Conservation (phyloP, 2,329 filamentous ascomycete species). For the Neonectria coccinea region DNA sequence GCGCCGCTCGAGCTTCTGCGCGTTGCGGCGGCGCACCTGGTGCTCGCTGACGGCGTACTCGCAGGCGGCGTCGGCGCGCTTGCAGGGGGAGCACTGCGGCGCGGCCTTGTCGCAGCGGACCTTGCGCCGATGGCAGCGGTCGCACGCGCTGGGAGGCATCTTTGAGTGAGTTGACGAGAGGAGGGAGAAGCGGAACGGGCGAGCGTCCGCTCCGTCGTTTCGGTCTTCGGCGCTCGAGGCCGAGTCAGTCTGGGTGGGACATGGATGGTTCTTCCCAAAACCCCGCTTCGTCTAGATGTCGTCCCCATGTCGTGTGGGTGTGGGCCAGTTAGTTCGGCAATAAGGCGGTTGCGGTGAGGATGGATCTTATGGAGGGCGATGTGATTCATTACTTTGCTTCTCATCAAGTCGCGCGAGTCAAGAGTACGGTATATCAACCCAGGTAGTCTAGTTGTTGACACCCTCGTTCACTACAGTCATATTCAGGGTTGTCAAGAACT, state of each 20-base stretch:
- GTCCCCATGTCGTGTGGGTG: slow-evolving; percentile 11
- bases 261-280: background rate
- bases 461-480: no score
- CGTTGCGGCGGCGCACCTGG: slow-evolving; percentile 46
- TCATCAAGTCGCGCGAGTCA: background rate
- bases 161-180: background rate
- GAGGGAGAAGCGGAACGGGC: background rate
- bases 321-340: slow-evolving; percentile 2
- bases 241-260: slow-evolving; percentile 17
- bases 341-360: background rate
- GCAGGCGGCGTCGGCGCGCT: slow-evolving; percentile 50
- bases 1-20: slow-evolving; percentile 51
- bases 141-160: slow-evolving; percentile 49
- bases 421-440: background rate
- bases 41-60: slow-evolving; percentile 50
- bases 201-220: slow-evolving; percentile 19
- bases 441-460: background rate
- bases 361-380: background rate
- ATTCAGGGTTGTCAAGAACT: background rate
- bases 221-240: slow-evolving; percentile 33
- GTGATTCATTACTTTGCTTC: background rate
- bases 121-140: slow-evolving; percentile 56
- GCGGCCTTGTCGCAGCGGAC: slow-evolving; percentile 55
- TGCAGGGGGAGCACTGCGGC: slow-evolving; percentile 52
- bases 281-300: slow-evolving; percentile 31